A percentile compares a stretch with the other conserved stretches of the same genome.
Evolutionary conservation across 1,139 yeast species (phyloP).

Genomic region (Torulaspora globosa): DNA sequence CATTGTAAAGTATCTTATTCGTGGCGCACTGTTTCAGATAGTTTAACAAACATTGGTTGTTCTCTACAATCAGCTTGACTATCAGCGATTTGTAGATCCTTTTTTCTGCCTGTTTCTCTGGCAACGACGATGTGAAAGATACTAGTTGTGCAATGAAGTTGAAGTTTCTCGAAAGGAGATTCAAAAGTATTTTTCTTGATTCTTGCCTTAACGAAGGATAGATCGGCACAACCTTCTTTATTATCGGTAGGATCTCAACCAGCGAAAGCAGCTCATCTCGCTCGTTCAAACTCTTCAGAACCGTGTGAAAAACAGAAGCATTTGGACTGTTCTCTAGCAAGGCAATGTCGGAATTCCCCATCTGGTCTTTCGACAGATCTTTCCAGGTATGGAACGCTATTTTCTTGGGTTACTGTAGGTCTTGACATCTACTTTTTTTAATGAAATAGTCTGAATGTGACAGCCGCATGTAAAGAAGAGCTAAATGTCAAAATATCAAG

Average conservation of each 20-base stretch:
- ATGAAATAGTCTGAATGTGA: not conserved
- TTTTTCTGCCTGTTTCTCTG: conserved; percentile 13
- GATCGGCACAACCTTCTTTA: conserved; percentile 26
- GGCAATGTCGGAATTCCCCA: conserved; percentile 7
- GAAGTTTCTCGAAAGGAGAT: conserved; percentile 14
- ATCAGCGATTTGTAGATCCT: conserved; percentile 19
- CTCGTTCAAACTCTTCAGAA: conserved; percentile 9
- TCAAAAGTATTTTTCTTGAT: conserved; percentile 8
- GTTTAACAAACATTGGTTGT: conserved; percentile 15
- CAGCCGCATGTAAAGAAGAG: not conserved
- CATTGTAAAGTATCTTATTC: conserved; percentile 21
- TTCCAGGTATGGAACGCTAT: not conserved
- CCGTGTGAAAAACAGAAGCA: conserved; percentile 12
- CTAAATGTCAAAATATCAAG: not conserved
- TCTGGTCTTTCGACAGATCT: not conserved
- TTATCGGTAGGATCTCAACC: conserved; percentile 20
- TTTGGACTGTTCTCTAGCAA: conserved; percentile 13
- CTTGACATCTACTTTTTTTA: not conserved
- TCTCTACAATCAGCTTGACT: conserved; percentile 14
- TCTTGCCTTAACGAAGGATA: conserved; percentile 22
- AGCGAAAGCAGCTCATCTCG: conserved; percentile 10
- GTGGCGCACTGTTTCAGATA: conserved; percentile 6
- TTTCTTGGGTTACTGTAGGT: not conserved
- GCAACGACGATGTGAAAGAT: conserved; percentile 14
- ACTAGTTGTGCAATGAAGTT: conserved; percentile 19